Percentiles rank a stretch among this genome's conserved stretches.
phyloP scores from a whole-genome alignment of 306 rosid species.

The Casuarina cunninghamiana region DNA sequence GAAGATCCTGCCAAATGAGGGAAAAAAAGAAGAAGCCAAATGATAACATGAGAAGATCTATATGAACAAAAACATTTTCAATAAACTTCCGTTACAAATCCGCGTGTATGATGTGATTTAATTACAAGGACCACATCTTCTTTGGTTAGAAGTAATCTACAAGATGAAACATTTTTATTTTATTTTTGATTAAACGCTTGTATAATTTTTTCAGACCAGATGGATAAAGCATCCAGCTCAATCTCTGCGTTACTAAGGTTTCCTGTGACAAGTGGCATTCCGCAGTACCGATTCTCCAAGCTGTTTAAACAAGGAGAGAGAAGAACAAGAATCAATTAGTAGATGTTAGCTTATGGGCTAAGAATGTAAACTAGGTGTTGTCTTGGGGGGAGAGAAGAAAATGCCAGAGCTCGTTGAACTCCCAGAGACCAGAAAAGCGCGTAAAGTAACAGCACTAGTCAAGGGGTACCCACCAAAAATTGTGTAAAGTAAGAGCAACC shows the following conservation, averaged over 20 bases:
- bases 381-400: neutral
- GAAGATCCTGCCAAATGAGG: conserved; percentile 53
- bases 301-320: conserved; percentile 24
- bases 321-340: neutral
- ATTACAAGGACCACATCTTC: too few relatives aligned
- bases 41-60: neutral
- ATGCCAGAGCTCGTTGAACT: conserved; percentile 65
- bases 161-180: too few relatives aligned
- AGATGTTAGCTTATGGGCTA: neutral
- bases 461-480: conserved; percentile 64
- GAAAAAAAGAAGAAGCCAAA: neutral
- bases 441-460: conserved; percentile 63
- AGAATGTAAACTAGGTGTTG: too few relatives aligned
- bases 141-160: too few relatives aligned
- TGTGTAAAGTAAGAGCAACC: conserved; percentile 47
- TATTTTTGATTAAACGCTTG: too few relatives aligned
- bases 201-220: conserved; percentile 44
- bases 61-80: too few relatives aligned
- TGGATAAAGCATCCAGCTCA: conserved; percentile 75
- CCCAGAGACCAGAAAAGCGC: conserved; percentile 89
- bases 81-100: too few relatives aligned
- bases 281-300: conserved; percentile 87
- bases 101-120: too few relatives aligned
- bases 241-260: conserved; percentile 61
- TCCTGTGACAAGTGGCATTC: conserved; percentile 73